A percentile compares a stretch with the other conserved stretches of the same genome.
These are phyloP conservation scores for Leishmania major DNA, from an alignment of 208 protist species.

Conservation along the genomic window DNA sequence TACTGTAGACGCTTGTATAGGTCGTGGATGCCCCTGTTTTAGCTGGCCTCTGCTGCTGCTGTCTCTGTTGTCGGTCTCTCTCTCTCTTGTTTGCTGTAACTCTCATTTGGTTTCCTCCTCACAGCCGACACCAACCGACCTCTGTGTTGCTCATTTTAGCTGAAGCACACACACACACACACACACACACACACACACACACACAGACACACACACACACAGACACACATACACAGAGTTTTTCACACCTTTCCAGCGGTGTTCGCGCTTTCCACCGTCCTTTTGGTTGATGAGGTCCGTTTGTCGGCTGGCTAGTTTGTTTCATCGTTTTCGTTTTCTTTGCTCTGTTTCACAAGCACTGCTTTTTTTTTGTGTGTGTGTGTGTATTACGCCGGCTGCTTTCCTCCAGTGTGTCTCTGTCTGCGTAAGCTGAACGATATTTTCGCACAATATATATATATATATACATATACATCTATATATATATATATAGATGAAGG, in stretches of 20 bases:
- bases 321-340: neutral
- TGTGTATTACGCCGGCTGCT: neutral
- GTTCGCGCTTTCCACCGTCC: neutral
- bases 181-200: neutral
- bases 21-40: neutral
- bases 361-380: neutral
- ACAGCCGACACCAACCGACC: neutral
- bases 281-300: neutral
- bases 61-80: neutral
- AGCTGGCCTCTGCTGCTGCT: neutral
- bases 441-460: neutral
- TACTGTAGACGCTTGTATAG: neutral
- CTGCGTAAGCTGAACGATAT: neutral
- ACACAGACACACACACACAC: neutral
- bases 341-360: neutral
- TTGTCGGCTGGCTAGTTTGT: neutral
- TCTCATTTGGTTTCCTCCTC: neutral
- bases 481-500: neutral
- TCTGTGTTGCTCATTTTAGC: neutral
- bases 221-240: neutral
- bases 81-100: neutral
- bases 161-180: neutral
- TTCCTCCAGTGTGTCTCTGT: neutral
- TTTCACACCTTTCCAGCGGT: neutral
- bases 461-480: no score